phyloP scores from a whole-genome alignment of 2,329 filamentous ascomycete species.

The Daldinia sp. region DNA sequence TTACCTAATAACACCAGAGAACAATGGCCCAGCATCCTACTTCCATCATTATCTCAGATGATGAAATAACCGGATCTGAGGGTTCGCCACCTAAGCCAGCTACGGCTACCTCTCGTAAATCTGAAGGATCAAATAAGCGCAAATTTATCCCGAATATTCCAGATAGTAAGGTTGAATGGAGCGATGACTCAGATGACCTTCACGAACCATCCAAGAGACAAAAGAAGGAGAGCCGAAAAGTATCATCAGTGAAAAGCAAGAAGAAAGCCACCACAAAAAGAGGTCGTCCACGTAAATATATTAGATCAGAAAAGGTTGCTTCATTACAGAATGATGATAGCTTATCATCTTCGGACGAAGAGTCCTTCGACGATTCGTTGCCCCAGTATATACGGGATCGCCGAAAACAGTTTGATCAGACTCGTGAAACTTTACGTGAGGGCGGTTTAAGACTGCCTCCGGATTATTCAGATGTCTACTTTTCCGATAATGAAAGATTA shows the following conservation, averaged over 20 bases:
- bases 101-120: slow-evolving; percentile 9
- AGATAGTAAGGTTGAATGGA: slow-evolving; percentile 40
- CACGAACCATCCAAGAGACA: slow-evolving; percentile 37
- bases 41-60: slow-evolving; percentile 41
- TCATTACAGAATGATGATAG: slow-evolving; percentile 44
- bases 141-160: slow-evolving; percentile 27
- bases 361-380: slow-evolving; percentile 62
- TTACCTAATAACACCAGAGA: background rate
- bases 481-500: slow-evolving; percentile 73
- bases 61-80: slow-evolving; percentile 40
- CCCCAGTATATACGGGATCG: slow-evolving; percentile 78
- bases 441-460: slow-evolving; percentile 80
- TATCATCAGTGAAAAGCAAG: slow-evolving; percentile 30
- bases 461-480: slow-evolving; percentile 75
- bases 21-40: slow-evolving; percentile 34
- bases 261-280: slow-evolving; percentile 30
- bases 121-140: slow-evolving; percentile 34
- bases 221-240: slow-evolving; percentile 32
- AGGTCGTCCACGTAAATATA: slow-evolving; percentile 25
- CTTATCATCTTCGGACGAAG: slow-evolving; percentile 50
- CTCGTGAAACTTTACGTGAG: slow-evolving; percentile 66
- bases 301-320: slow-evolving; percentile 14
- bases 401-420: slow-evolving; percentile 72
- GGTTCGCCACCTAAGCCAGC: slow-evolving; percentile 28
- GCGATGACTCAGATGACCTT: slow-evolving; percentile 40